Conservation (phyloP, 2,329 filamentous ascomycete genomes). For the Trichoderma semiorbis region DNA sequence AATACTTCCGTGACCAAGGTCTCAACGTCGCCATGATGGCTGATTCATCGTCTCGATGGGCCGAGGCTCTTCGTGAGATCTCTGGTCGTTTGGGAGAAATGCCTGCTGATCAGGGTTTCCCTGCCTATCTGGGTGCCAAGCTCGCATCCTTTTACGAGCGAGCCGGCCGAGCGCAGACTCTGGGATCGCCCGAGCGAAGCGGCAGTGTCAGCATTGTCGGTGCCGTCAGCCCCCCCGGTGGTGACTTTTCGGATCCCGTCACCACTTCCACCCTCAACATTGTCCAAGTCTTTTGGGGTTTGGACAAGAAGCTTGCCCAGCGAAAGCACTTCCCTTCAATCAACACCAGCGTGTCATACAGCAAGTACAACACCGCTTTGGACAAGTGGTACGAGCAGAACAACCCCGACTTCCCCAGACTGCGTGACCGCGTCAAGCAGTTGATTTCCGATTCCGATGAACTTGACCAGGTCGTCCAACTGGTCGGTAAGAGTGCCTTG, state of each 20-base stretch:
- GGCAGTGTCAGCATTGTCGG: conserved; percentile 97
- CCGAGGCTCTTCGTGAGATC: conserved; percentile 96
- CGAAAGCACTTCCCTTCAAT: conserved; percentile 99
- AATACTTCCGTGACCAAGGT: conserved; percentile 96
- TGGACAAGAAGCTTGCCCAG: conserved; percentile 99
- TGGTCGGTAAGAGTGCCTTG: conserved; percentile 94
- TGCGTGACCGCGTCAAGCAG: conserved; percentile 90
- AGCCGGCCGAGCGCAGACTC: conserved; percentile 78
- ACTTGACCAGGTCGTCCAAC: conserved; percentile 95
- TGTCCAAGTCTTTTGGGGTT: conserved; percentile 99
- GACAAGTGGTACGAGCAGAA: conserved; percentile 95
- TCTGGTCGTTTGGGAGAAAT: conserved; percentile 98
- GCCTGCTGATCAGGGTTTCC: conserved; percentile 99
- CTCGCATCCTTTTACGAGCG: conserved; percentile 99
- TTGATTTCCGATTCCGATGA: conserved; percentile 94
- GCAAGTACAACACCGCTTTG: conserved; percentile 86
- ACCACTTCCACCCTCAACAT: conserved; percentile 92
- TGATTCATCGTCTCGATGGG: conserved; percentile 96
- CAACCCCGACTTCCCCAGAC: conserved; percentile 87
- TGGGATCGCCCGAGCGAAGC: conserved; percentile 83
- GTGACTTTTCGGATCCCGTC: conserved; percentile 98
- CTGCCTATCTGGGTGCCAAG: conserved; percentile 93
- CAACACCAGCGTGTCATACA: conserved; percentile 92
- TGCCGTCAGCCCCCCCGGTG: conserved; percentile 93
- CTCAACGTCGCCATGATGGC: conserved; percentile 99